Base-by-base conservation (phyloP, 2,329 filamentous ascomycete species). In the Amauroascus verrucosus region DNA sequence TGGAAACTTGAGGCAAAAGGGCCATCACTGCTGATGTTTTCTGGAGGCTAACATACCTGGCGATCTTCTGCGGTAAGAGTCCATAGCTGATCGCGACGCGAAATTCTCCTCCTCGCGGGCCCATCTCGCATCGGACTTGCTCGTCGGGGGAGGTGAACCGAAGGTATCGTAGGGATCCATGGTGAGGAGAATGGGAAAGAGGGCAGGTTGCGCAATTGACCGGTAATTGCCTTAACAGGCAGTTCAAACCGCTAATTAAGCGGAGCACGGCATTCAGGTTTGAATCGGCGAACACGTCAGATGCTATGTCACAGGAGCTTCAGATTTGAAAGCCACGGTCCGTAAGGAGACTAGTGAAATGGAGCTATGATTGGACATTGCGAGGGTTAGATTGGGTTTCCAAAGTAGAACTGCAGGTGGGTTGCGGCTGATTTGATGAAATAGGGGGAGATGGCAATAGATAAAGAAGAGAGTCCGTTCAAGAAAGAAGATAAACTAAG, bases 111-210 rank as follows among this genome's bases (percentile, higher is more conserved):
- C 68, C 38, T 74, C 71, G 16, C 70, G 68, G 51, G 55, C 62
- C 60, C 71, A 70, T 56, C 70, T 68, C 1, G 59, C 48, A 7
- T 66, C 61, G 22, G 63, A 56, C 49, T 65, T 64, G 22, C 62
- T 58, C 14, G 41, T 30, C 30, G 59, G 56, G 6, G 63, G 57
- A 13, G 72, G 72, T 30, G 72, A 75, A 11, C 65, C 69, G 56
- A 70, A 72, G n/a, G 61, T 62, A 50, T 75, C 72, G 56, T 73
- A 75, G 14, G 73, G 67, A 65, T 75, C 73, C 73, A 75, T 75
- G 32, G 53, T 54, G 50, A 54, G 49, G 13, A 22, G 28, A 37
- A 46, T 9, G 6, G 20, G 6, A 3, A 16, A 28, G 6, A 40
- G 13, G 26, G 26, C 43, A 9, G 13, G 16, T 22, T 14, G 3